phyloP scores from a whole-genome alignment of 306 rosid species.

The Calophaca sinica region DNA sequence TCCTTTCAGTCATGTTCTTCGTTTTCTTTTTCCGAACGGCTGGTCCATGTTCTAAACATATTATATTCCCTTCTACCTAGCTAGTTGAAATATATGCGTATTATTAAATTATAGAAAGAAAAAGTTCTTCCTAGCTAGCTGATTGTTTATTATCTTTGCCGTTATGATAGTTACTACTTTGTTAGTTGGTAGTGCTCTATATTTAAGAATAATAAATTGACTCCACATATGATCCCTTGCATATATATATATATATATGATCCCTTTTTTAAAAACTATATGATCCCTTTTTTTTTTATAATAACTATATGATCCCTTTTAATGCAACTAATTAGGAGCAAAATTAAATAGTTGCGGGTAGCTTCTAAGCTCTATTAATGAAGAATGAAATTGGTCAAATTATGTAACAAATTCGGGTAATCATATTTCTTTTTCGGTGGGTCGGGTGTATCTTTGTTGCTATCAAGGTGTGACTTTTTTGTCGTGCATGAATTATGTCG shows the following conservation, averaged over 20 bases:
- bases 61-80: conserved; percentile 31
- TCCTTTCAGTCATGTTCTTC: conserved; percentile 57
- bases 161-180: conserved; percentile 56
- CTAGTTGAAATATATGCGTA: conserved; percentile 21
- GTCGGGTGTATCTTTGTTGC: conserved; percentile 49
- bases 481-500: conserved; percentile 12
- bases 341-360: too few relatives aligned
- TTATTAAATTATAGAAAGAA: conserved; percentile 1
- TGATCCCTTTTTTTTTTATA: too few relatives aligned
- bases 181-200: conserved; percentile 51
- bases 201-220: conserved; percentile 12
- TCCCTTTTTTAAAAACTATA: too few relatives aligned
- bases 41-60: conserved; percentile 67
- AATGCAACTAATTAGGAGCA: too few relatives aligned
- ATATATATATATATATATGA: too few relatives aligned
- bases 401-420: conserved; percentile 22
- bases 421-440: neutral
- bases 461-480: neutral
- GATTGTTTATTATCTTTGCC: conserved; percentile 34
- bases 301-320: too few relatives aligned
- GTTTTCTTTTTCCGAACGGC: conserved; percentile 50
- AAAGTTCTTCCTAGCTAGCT: neutral
- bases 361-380: conserved; percentile 3
- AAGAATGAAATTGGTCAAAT: conserved; percentile 34
- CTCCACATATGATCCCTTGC: conserved; percentile 2